Evolutionary conservation across 2,329 filamentous ascomycete species (phyloP).

Genomic region (Aspergillus sp.): DNA sequence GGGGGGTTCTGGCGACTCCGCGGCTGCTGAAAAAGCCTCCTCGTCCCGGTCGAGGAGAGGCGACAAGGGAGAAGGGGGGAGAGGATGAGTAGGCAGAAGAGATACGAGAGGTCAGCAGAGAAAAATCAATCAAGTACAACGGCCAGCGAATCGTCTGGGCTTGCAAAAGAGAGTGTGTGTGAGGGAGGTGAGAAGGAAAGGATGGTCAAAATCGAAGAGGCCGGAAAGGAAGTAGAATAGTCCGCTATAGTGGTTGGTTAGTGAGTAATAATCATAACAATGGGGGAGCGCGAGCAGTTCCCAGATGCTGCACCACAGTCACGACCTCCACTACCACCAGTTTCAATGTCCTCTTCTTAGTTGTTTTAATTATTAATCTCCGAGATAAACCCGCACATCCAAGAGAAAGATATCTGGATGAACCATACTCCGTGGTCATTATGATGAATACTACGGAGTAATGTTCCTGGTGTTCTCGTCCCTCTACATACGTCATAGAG

Average conservation of each 20-base stretch:
- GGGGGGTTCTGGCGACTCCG: constrained; percentile 17
- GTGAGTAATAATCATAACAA: neutral
- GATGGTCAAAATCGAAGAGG: constrained; percentile 14
- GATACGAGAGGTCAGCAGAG: neutral
- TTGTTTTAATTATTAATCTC: too few relatives aligned
- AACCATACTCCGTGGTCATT: too few relatives aligned
- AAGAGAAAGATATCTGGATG: too few relatives aligned
- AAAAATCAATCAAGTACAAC: neutral
- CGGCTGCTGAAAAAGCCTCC: constrained; percentile 12
- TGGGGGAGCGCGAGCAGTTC: neutral
- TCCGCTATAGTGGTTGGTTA: constrained; percentile 12
- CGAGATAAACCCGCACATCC: too few relatives aligned
- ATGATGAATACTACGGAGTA: too few relatives aligned
- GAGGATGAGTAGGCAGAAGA: neutral
- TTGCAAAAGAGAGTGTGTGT: constrained; percentile 6
- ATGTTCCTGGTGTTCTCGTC: too few relatives aligned
- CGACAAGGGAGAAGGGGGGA: neutral
- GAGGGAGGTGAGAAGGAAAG: constrained; percentile 7
- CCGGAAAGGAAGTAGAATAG: constrained; percentile 26
- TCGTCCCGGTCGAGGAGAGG: neutral
- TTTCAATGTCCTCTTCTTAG: too few relatives aligned
- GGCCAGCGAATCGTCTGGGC: neutral
- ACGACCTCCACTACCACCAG: too few relatives aligned
- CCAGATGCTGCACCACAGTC: too few relatives aligned
- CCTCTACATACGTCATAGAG: too few relatives aligned